These are phyloP conservation scores for Omphalotus olearius DNA, from an alignment of 1,284 basidiomycete genomes.

Conservation along the genomic window DNA sequence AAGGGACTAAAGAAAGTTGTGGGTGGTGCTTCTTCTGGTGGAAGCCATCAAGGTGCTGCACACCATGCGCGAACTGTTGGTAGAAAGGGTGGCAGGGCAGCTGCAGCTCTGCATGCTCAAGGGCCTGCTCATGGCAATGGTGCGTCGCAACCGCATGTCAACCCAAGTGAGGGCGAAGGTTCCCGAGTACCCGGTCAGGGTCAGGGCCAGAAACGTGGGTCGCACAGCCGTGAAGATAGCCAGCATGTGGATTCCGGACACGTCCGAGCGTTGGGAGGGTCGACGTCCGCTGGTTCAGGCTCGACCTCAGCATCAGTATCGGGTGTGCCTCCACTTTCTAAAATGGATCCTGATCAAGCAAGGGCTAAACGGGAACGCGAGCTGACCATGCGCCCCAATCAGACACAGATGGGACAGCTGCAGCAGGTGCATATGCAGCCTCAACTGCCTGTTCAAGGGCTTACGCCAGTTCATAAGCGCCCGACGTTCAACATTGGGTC, in stretches of 20 bases:
- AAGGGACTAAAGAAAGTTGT: slow-evolving; percentile 1
- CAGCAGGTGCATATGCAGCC: background rate
- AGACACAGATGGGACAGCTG: background rate
- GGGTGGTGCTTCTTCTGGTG: background rate
- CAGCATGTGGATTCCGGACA: no score
- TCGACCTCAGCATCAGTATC: background rate
- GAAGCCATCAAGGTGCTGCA: no score
- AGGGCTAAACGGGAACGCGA: background rate
- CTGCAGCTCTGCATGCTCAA: background rate
- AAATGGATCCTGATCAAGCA: background rate
- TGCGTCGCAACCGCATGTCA: background rate
- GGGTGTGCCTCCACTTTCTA: background rate
- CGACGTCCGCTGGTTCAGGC: no score
- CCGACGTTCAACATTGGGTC: slow-evolving; percentile 56
- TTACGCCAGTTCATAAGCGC: slow-evolving; percentile 14
- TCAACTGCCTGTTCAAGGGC: background rate
- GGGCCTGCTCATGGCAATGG: background rate
- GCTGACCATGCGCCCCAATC: background rate
- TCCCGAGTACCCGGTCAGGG: no score
- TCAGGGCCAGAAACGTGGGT: no score
- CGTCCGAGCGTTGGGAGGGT: no score
- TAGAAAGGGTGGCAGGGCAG: slow-evolving; percentile 1
- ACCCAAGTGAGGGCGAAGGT: background rate
- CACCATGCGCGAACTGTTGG: background rate
- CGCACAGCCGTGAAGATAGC: background rate